phyloP scores from a whole-genome alignment of 2,329 filamentous ascomycete species.

The Apiospora malaysiana region DNA sequence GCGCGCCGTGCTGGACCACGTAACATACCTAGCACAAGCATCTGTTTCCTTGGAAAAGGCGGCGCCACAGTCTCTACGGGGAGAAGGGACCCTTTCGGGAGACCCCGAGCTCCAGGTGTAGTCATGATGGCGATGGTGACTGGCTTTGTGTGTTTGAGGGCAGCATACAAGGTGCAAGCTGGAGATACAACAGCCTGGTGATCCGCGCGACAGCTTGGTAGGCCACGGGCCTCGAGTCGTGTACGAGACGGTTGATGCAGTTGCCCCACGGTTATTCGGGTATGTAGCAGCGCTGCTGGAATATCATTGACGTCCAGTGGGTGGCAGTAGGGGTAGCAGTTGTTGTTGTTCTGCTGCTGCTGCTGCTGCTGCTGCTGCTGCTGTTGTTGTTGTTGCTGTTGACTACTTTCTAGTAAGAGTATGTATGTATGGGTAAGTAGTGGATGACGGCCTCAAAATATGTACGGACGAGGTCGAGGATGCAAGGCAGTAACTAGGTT shows the following conservation, averaged over 20 bases:
- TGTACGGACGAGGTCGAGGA: neutral
- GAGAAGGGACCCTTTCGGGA: constrained; percentile 11
- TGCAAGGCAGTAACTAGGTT: neutral
- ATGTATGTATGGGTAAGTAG: neutral
- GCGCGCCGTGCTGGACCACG: constrained; percentile 5
- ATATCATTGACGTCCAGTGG: neutral
- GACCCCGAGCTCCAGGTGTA: constrained; percentile 7
- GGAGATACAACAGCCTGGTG: neutral
- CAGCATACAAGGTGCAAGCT: neutral
- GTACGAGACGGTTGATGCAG: neutral
- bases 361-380: neutral
- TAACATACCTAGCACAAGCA: constrained; percentile 45
- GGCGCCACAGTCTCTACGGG: constrained; percentile 22
- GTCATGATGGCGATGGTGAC: constrained; percentile 6
- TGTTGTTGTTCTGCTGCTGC: neutral
- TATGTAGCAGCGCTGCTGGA: neutral
- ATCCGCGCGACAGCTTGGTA: neutral
- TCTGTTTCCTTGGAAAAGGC: constrained; percentile 44
- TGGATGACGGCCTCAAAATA: neutral
- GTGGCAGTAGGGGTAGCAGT: neutral
- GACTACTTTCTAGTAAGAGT: neutral
- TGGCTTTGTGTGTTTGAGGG: neutral
- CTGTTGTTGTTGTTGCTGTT: neutral
- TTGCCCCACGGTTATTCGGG: neutral
- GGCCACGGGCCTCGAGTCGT: neutral